Base-by-base conservation (phyloP, 768 basidiomycete genomes). In the Nidularia pulvinata region DNA sequence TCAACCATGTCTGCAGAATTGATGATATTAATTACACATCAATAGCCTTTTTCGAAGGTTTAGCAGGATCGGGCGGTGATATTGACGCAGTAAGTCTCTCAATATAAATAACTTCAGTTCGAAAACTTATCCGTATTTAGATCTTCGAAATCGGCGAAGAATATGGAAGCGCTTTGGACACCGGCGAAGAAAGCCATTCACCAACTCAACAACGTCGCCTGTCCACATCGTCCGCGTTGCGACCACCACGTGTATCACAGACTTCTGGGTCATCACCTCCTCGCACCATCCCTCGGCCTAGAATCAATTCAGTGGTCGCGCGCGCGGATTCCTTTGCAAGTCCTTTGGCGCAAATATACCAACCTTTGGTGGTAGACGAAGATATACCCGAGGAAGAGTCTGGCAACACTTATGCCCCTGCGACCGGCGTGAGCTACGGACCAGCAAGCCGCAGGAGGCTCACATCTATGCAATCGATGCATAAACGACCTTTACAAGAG, bases 121-220 rank as follows among this genome's bases (percentile, higher is more conserved):
- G 16, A 16, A 6, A 50, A 7, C 46, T 52, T n/a, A 50, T 19
- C 47, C 14, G 22, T 39, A 16, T 10, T 43, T 51, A 91, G 86
- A 83, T 94, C 16, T 94, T 94, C 60, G 89, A 93, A 57, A 76
- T 93, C 9, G 87, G 87, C 61, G 87, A 89, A 14, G 83, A 87
- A 48, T 71, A 79, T 25, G 83, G 78, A 5, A 83, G 79, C 58
- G 86, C 85, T 6, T 70, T 87, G 7, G 85, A 85, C 57, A 76
- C 71, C 9, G 64, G 61, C 5, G 83, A 85, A 33, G 63, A 65
- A 36, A 55, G 62, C 33, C 65, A 65, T 39, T 50, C 33, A 53
- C 55, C 46, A 58, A 57, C 19, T 11, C 11, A 22, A 53, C 49
- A 55, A 52, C 55, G 37, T 57, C 64, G 47, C 55, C 61, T 55